phyloP scores from a whole-genome alignment of 1,284 basidiomycete genomes.

The Papiliotrema nemorosa region DNA sequence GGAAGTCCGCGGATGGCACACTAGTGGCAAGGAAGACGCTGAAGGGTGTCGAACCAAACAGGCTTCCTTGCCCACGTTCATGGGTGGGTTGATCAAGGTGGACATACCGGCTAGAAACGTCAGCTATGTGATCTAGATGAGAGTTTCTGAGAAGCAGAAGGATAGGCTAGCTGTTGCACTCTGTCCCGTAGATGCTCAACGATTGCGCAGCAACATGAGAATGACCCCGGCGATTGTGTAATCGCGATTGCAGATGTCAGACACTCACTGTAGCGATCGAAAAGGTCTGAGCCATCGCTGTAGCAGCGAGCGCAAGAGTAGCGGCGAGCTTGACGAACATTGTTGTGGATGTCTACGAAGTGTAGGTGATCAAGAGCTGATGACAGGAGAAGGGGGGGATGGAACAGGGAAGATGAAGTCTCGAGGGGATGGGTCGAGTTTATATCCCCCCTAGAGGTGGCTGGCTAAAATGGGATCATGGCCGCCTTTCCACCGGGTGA shows the following conservation, averaged over 20 bases:
- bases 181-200: too few relatives aligned
- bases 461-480: too few relatives aligned
- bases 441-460: too few relatives aligned
- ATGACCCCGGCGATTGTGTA: too few relatives aligned
- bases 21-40: too few relatives aligned
- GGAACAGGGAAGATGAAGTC: background rate
- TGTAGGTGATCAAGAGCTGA: constrained; percentile 5
- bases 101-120: too few relatives aligned
- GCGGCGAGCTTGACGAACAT: constrained; percentile 30
- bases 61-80: background rate
- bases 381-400: constrained; percentile 4
- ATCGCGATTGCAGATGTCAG: too few relatives aligned
- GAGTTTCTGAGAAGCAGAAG: background rate
- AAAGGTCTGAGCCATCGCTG: constrained; percentile 30
- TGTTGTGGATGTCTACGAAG: constrained; percentile 6
- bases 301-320: constrained; percentile 26
- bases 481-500: too few relatives aligned
- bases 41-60: too few relatives aligned
- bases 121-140: background rate
- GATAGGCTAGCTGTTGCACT: too few relatives aligned
- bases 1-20: background rate
- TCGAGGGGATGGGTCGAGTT: too few relatives aligned
- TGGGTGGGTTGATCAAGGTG: background rate
- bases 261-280: constrained; percentile 40
- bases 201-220: too few relatives aligned